Evolutionary conservation across 331 rosid genomes (phyloP), one percentile per base, ranked within the genome.

Genomic region (Dryas integrifolia): DNA sequence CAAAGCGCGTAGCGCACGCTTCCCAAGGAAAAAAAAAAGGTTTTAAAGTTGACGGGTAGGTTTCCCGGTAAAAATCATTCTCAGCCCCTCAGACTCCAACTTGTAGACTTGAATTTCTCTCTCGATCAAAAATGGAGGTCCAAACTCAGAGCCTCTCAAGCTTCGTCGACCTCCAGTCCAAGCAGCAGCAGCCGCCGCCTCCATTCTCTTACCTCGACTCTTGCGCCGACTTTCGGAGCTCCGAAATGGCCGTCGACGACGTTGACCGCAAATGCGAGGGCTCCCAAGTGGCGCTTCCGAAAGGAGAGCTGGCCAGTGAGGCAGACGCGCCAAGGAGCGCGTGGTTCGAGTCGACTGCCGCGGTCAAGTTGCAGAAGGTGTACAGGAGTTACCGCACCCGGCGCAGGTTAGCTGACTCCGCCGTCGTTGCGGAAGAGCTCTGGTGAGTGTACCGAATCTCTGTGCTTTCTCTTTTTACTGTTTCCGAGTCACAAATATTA

Each of bases 331-430:
- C 26, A 6, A 4, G 0, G 5, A 50, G 73, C 77, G 79, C 67
- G 60, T 43, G 26, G 39, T 30, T 83, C 24, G 46, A 55, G 43
- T 41, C 77, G 0, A 41, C 10, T 13, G 98, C 98, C 12, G 99
- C 96, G 13, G 78, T 91, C 66, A 79, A 57, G 82, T 57, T 95
- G 57, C 97, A 95, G 83, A 95, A 89, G 82, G 85, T 87, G 16
- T 95, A 95, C 78, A 76, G 97, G 76, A 87, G 99, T 58, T 92
- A 95, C 79, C 99, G 96, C 12, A 92, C 97, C 3, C 96, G 99
- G 30, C 92, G 99, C 24, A 86, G 92, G 78, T 80, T 95, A 67
- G 99, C 99, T 4, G 99, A 95, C 85, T 82, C 97, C 67, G 99
- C 97, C 72, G 92, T 95, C 69, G 96, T 95, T 41, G 99, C 90